These are phyloP conservation scores for Aureobasidium mangrovei DNA, from an alignment of 2,329 filamentous ascomycete genomes.

Conservation along the genomic window DNA sequence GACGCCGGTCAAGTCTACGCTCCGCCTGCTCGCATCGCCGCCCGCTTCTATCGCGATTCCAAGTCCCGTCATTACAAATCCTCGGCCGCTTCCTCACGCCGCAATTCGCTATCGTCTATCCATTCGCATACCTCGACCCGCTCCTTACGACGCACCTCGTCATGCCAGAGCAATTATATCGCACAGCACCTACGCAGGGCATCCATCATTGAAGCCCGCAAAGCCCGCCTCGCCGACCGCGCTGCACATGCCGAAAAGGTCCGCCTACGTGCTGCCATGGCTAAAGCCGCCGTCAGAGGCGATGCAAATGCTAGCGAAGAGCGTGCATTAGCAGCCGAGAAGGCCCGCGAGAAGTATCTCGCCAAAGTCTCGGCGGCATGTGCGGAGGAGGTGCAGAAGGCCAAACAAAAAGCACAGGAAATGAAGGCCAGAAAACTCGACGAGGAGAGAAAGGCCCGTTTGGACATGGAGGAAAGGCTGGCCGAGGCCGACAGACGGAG, in stretches of 20 bases:
- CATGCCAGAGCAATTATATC: slow-evolving; percentile 66
- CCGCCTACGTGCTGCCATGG: slow-evolving; percentile 62
- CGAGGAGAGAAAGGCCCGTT: slow-evolving; percentile 58
- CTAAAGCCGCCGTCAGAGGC: slow-evolving; percentile 57
- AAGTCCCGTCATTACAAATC: slow-evolving; percentile 60
- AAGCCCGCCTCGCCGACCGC: slow-evolving; percentile 68
- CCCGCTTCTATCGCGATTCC: slow-evolving; percentile 62
- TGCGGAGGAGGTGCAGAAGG: slow-evolving; percentile 73
- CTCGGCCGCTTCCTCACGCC: slow-evolving; percentile 68
- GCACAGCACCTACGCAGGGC: slow-evolving; percentile 72
- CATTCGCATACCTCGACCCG: slow-evolving; percentile 62
- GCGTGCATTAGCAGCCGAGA: slow-evolving; percentile 65
- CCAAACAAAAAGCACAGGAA: slow-evolving; percentile 72
- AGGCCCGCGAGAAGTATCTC: slow-evolving; percentile 69
- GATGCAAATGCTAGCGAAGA: slow-evolving; percentile 60
- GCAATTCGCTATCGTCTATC: slow-evolving; percentile 69
- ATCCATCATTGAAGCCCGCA: slow-evolving; percentile 72
- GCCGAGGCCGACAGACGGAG: slow-evolving; percentile 68
- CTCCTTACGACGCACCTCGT: slow-evolving; percentile 39
- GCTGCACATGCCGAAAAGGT: slow-evolving; percentile 80
- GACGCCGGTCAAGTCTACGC: slow-evolving; percentile 42
- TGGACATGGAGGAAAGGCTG: slow-evolving; percentile 71
- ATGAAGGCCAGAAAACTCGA: slow-evolving; percentile 74
- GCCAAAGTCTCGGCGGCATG: slow-evolving; percentile 74
- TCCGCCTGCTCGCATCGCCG: slow-evolving; percentile 67